Evolutionary conservation across 352 stramenopile genomes (phyloP), one percentile per base, ranked within the genome.

Genomic region (Globisporangium cederbergense): DNA sequence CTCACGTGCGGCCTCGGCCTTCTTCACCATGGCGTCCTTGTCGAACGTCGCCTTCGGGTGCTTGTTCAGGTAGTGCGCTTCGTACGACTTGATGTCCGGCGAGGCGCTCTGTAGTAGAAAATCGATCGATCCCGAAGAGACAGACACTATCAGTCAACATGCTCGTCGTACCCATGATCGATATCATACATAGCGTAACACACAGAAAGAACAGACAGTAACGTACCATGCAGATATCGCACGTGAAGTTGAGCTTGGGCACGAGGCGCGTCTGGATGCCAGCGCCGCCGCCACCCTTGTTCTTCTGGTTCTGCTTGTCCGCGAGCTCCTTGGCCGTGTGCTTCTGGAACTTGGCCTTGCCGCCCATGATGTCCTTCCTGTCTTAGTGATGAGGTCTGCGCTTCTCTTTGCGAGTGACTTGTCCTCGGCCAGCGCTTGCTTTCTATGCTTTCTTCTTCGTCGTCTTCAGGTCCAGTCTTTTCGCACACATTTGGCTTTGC

Each of bases 301-400:
- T 89, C 68, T 83, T 76, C 55, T 72, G 36, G 42, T 62, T 60
- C 50, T 66, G 65, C 70, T 87, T 86, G 55, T 77, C 68, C 28
- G 77, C 66, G 40, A 90, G 72, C 40, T 90, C 81, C 63, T 83
- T 83, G 10, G 81, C 81, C 63, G 81, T 89, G 67, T 90, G 81
- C 70, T 90, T 90, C 75, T 89, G 82, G 67, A 88, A 86, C 60
- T 89, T 90, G 18, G 81, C 81, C 71, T 90, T 90, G 69, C 81
- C 81, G 45, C 79, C 81, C 81, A 90, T 90, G 40, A 5, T 71
- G 32, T 10, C 14, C 20, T 62, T 14, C 20, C 65, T 64, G 42
- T 43, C 5, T 20, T 22, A 20, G 42, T 58, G 6, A 7, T 10
- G 51, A 56, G 57, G 59, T 13, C 10, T 16, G 36, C 8, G 20